phyloP scores from a whole-genome alignment of 2,329 filamentous ascomycete genomes.

The Trichoderma aggressivum region DNA sequence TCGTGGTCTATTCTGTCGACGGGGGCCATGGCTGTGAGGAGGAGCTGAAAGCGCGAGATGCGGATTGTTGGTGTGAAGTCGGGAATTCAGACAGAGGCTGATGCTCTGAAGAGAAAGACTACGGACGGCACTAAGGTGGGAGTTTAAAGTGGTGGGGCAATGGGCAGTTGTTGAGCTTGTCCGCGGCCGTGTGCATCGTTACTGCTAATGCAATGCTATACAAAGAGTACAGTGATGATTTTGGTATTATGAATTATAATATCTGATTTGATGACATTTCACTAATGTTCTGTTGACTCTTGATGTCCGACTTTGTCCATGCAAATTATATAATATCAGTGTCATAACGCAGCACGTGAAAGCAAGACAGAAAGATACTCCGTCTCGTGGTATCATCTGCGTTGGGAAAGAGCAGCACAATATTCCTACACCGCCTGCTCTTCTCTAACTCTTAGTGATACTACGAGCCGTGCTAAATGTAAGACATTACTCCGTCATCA shows the following conservation, averaged over 20 bases:
- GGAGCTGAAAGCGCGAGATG: neutral
- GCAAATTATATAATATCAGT: neutral
- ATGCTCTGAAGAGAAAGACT: neutral
- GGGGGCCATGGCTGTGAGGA: conserved; percentile 38
- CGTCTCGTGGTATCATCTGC: neutral
- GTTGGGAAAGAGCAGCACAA: neutral
- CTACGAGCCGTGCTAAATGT: neutral
- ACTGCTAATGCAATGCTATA: neutral
- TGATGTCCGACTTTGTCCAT: neutral
- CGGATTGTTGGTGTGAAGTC: neutral
- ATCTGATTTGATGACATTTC: neutral
- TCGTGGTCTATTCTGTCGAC: conserved; percentile 39
- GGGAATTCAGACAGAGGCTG: neutral
- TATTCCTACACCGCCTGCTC: neutral
- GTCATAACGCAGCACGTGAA: neutral
- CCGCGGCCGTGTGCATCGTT: neutral
- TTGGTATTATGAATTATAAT: neutral
- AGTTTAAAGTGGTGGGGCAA: neutral
- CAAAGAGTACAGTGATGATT: neutral
- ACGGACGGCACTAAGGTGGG: neutral
- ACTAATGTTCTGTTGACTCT: neutral
- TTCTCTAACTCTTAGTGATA: neutral
- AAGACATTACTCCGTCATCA: neutral
- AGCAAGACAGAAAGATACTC: neutral
- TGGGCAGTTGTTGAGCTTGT: neutral